These are phyloP conservation scores for Eutrema heterophyllum DNA, from an alignment of 345 rosid species.

Conservation along the genomic window DNA sequence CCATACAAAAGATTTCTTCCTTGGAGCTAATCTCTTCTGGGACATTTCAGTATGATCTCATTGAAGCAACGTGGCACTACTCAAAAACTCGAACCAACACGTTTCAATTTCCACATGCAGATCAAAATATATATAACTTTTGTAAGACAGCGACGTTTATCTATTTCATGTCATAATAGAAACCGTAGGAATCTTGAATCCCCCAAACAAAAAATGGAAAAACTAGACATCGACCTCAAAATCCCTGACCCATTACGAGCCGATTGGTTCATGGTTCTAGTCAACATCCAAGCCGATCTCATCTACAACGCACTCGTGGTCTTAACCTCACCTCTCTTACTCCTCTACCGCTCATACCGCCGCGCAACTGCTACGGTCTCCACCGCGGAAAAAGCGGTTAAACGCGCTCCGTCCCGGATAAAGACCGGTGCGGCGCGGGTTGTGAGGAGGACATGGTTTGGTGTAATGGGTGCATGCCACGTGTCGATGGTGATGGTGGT, in stretches of 20 bases:
- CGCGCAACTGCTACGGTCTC: conserved; percentile 38
- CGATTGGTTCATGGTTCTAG: conserved; percentile 39
- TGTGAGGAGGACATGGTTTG: conserved; percentile 43
- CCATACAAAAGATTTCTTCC: neutral
- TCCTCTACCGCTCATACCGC: conserved; percentile 48
- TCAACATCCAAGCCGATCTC: conserved; percentile 49
- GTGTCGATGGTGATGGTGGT: conserved; percentile 40
- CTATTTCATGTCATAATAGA: conserved; percentile 5
- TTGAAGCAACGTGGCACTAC: conserved; percentile 29
- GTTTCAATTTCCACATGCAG: conserved; percentile 27
- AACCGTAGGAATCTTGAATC: neutral
- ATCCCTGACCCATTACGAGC: conserved; percentile 30
- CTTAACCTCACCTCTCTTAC: conserved; percentile 46
- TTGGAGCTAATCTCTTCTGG: neutral
- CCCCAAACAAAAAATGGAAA: conserved; percentile 15
- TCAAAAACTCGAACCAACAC: conserved; percentile 20
- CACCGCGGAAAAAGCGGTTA: conserved; percentile 34
- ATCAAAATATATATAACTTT: neutral
- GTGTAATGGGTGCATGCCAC: conserved; percentile 53
- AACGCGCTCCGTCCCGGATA: conserved; percentile 26
- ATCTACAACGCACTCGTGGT: conserved; percentile 43
- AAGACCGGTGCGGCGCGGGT: conserved; percentile 5
- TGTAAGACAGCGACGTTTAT: conserved; percentile 6
- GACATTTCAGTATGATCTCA: conserved; percentile 16
- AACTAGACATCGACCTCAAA: conserved; percentile 11